Percentiles rank a stretch among this genome's conserved stretches.
These are phyloP conservation scores for Cyclocybe aegerita DNA, from an alignment of 768 basidiomycete species.

Conservation along the genomic window DNA sequence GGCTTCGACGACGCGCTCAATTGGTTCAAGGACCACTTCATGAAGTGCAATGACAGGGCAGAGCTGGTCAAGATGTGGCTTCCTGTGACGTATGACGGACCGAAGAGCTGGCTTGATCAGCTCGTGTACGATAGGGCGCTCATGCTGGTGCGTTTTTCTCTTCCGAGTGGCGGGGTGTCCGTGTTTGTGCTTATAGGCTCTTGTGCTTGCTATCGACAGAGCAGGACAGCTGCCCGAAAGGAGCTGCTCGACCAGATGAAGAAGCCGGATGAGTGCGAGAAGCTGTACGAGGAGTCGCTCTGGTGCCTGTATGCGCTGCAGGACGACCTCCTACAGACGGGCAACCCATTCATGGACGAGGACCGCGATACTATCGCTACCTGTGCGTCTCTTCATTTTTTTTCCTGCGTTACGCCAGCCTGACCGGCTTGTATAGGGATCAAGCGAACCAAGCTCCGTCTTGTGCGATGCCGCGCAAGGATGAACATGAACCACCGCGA, in stretches of 20 bases:
- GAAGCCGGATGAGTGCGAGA: constrained; percentile 83
- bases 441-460: constrained; percentile 79
- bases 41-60: constrained; percentile 92
- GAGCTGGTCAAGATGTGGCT: constrained; percentile 87
- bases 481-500: constrained; percentile 78
- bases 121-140: constrained; percentile 92
- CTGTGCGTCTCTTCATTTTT: constrained; percentile 45
- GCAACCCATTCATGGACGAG: constrained; percentile 84
- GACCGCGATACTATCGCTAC: constrained; percentile 77
- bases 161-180: background rate
- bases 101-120: constrained; percentile 84
- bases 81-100: constrained; percentile 78
- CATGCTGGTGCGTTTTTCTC: constrained; percentile 58
- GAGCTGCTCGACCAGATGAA: constrained; percentile 81
- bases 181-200: background rate
- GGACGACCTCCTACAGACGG: constrained; percentile 81
- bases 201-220: constrained; percentile 44
- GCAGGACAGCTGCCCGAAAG: constrained; percentile 88
- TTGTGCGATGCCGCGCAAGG: constrained; percentile 73
- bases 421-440: constrained; percentile 54
- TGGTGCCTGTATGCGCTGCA: constrained; percentile 93
- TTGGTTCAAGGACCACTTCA: constrained; percentile 94
- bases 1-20: constrained; percentile 78
- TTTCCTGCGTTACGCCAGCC: background rate
- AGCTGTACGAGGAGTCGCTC: constrained; percentile 90